These are phyloP conservation scores for Ensete ventricosum DNA, from an alignment of 176 grass and related monocot species.

Conservation along the genomic window DNA sequence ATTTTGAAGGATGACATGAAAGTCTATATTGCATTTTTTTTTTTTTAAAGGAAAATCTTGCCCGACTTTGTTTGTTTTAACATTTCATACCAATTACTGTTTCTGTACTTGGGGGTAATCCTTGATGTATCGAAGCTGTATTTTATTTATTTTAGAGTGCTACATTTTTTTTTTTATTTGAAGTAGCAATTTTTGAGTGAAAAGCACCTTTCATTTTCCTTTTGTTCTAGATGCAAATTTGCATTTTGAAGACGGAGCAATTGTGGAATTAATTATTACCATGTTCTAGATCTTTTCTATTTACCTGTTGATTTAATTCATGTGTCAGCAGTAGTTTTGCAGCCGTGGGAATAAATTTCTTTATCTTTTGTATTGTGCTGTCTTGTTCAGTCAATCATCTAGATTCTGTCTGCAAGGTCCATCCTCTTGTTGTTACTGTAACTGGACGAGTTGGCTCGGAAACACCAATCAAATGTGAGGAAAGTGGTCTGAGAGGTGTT, in stretches of 20 bases:
- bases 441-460: conserved; percentile 80
- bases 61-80: background rate
- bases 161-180: no score
- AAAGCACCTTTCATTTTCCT: no score
- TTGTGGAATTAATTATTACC: no score
- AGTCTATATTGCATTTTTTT: background rate
- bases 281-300: no score
- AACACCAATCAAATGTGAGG: conserved; percentile 72
- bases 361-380: background rate
- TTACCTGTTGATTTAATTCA: background rate
- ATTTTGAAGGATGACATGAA: background rate
- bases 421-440: conserved; percentile 68
- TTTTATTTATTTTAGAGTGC: no score
- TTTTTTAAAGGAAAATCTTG: background rate
- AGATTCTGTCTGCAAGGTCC: conserved; percentile 68
- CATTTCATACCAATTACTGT: background rate
- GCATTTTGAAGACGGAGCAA: no score
- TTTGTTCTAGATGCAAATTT: no score
- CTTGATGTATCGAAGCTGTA: no score
- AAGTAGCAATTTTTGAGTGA: no score
- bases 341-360: background rate
- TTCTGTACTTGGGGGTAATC: background rate
- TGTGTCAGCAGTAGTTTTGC: background rate
- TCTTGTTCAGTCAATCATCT: conserved; percentile 50
- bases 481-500: conserved; percentile 84